These are phyloP conservation scores for Sordariomycetes sp. DNA, from an alignment of 2,329 filamentous ascomycete species.

Conservation along the genomic window DNA sequence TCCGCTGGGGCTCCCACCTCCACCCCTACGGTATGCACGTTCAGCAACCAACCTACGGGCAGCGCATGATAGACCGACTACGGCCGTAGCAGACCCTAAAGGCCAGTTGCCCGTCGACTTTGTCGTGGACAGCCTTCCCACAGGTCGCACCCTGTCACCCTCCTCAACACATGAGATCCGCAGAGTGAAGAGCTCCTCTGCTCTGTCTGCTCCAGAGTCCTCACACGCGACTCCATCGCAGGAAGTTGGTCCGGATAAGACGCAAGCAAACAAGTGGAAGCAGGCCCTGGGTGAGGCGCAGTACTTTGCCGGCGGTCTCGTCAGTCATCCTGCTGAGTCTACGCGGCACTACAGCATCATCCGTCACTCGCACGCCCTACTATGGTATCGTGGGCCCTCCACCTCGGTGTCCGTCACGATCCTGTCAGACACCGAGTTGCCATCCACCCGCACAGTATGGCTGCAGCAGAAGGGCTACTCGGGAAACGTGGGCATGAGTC, in stretches of 20 bases:
- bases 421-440: constrained; percentile 47
- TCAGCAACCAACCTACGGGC: constrained; percentile 7
- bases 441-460: constrained; percentile 54
- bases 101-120: constrained; percentile 6
- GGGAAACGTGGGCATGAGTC: constrained; percentile 58
- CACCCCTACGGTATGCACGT: constrained; percentile 4
- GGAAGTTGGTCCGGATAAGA: constrained; percentile 9
- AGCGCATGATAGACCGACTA: constrained; percentile 3
- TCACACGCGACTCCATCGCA: constrained; percentile 1
- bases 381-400: constrained; percentile 57
- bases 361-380: constrained; percentile 53
- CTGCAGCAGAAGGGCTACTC: constrained; percentile 60
- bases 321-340: constrained; percentile 54
- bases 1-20: too few relatives aligned
- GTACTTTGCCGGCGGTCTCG: constrained; percentile 56
- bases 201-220: constrained; percentile 9
- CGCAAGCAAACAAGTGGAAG: constrained; percentile 26
- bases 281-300: constrained; percentile 46
- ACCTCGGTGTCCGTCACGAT: constrained; percentile 58
- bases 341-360: constrained; percentile 59
- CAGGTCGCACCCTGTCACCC: constrained; percentile 15
- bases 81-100: constrained; percentile 2
- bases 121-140: constrained; percentile 7
- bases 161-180: constrained; percentile 9
- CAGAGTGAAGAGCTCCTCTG: constrained; percentile 21